Base-by-base conservation (phyloP, 768 basidiomycete genomes). In the Amanita rubescens region DNA sequence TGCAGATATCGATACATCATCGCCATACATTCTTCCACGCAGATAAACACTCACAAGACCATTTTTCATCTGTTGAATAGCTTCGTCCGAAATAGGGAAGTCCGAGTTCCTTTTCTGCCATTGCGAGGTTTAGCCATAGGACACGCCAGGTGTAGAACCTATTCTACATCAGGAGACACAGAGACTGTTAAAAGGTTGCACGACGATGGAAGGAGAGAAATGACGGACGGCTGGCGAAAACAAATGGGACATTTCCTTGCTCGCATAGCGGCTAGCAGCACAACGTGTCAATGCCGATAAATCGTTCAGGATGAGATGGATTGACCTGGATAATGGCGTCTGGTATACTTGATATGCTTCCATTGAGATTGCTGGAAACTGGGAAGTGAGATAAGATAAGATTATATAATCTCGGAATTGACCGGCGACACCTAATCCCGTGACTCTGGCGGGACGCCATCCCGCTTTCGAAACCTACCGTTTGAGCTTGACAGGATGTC, bases 221-320 rank as follows among this genome's bases (percentile, higher is more conserved):
- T 12, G 32, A 74, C 85, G 55, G 63, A 94, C 95, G 48, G 85
- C 84, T 34, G 88, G 81, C n/a, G 95, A 98, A 75, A 98, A 99
- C 42, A 99, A 78, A 68, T 92, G 78, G 9, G 93, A 85, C 95
- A 98, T 98, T 72, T 98, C 94, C 69, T 94, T 94, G 76, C 91
- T 95, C 17, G 96, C 96, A 89, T 98, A 99, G 47, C 95, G 94
- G 65, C 94, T 97, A 62, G 27, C 19, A 42, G 12, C 7, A 38
- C n/a, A 46, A 15, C 5, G 11, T 30, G 44, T n/a, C 33, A 41
- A 33, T 37, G 46, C 15, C 19, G 6, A 15, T 15, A 15, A 27
- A 10, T 2, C 12, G 17, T 20, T 34, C n/a, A n/a, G 20, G 20
- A 17, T 24, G 12, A 15, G 34, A 25, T 17, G 19, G 27, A 39